Evolutionary conservation across 2,329 filamentous ascomycete genomes (phyloP).

Genomic region (Penicillium rolfsii): DNA sequence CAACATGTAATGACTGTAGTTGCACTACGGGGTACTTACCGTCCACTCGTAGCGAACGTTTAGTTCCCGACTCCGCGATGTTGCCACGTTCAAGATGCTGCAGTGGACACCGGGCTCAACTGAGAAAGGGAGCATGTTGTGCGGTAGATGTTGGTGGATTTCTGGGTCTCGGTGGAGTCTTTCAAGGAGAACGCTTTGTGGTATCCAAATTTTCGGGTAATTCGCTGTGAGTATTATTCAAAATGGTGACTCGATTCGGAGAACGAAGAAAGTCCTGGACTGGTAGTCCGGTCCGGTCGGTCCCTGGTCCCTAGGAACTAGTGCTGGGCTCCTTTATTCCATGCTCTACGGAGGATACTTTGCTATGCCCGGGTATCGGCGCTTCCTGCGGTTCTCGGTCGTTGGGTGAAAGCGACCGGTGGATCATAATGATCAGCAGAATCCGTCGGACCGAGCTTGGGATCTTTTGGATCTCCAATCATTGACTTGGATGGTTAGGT

Average conservation of each 20-base stretch:
- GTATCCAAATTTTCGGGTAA: background rate
- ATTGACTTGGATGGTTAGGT: constrained; percentile 9
- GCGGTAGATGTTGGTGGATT: background rate
- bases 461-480: constrained; percentile 17
- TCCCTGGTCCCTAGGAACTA: background rate
- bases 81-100: constrained; percentile 25
- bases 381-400: constrained; percentile 1
- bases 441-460: constrained; percentile 23
- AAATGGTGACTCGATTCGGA: background rate
- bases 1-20: background rate
- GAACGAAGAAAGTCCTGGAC: background rate
- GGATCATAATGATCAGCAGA: constrained; percentile 26
- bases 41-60: background rate
- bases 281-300: background rate
- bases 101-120: constrained; percentile 15
- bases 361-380: background rate
- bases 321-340: background rate
- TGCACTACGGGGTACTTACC: background rate
- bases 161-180: constrained; percentile 7
- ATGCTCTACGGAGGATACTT: background rate
- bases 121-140: constrained; percentile 4
- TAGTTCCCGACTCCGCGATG: constrained; percentile 21
- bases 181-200: background rate
- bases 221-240: background rate
- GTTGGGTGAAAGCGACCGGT: constrained; percentile 20